A percentile compares a stretch with the other conserved stretches of the same genome.
Conservation (phyloP, 2,329 filamentous ascomycete species). For the Paracorniculantispora psalliotae region DNA sequence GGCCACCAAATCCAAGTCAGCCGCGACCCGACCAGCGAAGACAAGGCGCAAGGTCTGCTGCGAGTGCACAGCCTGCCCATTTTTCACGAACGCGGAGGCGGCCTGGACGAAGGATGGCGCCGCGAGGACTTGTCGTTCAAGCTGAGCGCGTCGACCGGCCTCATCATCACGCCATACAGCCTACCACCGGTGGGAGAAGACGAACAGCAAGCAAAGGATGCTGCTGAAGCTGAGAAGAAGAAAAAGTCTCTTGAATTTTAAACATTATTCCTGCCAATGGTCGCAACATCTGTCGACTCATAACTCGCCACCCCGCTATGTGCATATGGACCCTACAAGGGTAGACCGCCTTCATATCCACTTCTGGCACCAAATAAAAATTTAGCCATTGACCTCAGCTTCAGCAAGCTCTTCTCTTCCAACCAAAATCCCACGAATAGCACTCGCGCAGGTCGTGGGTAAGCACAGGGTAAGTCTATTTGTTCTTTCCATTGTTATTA, state of each 20-base stretch:
- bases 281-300: background rate
- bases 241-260: conserved; percentile 69
- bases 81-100: conserved; percentile 83
- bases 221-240: conserved; percentile 44
- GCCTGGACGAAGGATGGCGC: conserved; percentile 60
- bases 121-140: conserved; percentile 89
- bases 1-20: conserved; percentile 50
- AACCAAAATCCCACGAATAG: background rate
- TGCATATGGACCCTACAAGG: conserved; percentile 13
- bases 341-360: conserved; percentile 7
- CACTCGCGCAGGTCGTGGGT: conserved; percentile 13
- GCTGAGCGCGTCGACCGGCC: conserved; percentile 70
- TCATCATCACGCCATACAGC: conserved; percentile 84
- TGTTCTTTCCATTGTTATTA: conserved; percentile 7
- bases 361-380: conserved; percentile 9
- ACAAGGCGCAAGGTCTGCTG: conserved; percentile 74
- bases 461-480: conserved; percentile 17
- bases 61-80: conserved; percentile 78
- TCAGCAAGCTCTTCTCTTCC: background rate
- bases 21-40: conserved; percentile 57
- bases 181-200: conserved; percentile 82
- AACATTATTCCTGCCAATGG: background rate
- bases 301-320: conserved; percentile 14
- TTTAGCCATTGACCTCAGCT: background rate
- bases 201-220: conserved; percentile 31